Base-by-base conservation (phyloP, 2,329 filamentous ascomycete species). In the Onygenales sp. region DNA sequence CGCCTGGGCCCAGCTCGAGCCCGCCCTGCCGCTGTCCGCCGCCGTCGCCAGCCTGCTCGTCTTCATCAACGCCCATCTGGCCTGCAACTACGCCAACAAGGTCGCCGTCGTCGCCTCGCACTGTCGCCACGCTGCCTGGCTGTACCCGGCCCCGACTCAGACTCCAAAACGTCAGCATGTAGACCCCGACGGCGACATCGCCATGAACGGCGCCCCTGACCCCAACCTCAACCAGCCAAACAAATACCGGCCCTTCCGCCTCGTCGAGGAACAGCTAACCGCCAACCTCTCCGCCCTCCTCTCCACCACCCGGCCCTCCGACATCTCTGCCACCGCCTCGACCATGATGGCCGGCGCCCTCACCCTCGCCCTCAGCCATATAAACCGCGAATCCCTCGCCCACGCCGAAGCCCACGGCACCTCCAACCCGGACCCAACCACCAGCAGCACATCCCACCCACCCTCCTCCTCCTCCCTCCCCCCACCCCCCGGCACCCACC, bases 1-100 rank as follows among this genome's bases (percentile, higher is more conserved):
- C 62, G 91, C 93, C 62, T 95, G 93, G 93, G 84, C 88, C 6
- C 78, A 88, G 56, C 81, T 97, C 44, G 78, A 84, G 56, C 73
- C 82, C 54, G 81, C 81, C 35, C 83, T 97, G 7, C 83, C 92
- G 32, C 81, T 98, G 56, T 87, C 87, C 49, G 85, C 86, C 64
- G 89, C 89, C 57, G 78, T 98, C 56, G 89, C 92, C 57, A 86
- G 92, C 72, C 81, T 97, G 58, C 85, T 97, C 64, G 86, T 98
- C 75, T 97, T 96, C 73, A 85, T 96, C 73, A 97, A 98, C 70
- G 89, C 92, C 53, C 94, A 98, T 67, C 80, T 98, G 35, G 90
- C 93, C 60, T 91, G 92, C 67, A 94, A 91, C 71, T 92, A 93
- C 69, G 83, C 87, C 52, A 97, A 97, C 72, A 87, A 92, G 69